Base-by-base conservation (phyloP, 2,329 filamentous ascomycete genomes). In the Didymella arachidicola region DNA sequence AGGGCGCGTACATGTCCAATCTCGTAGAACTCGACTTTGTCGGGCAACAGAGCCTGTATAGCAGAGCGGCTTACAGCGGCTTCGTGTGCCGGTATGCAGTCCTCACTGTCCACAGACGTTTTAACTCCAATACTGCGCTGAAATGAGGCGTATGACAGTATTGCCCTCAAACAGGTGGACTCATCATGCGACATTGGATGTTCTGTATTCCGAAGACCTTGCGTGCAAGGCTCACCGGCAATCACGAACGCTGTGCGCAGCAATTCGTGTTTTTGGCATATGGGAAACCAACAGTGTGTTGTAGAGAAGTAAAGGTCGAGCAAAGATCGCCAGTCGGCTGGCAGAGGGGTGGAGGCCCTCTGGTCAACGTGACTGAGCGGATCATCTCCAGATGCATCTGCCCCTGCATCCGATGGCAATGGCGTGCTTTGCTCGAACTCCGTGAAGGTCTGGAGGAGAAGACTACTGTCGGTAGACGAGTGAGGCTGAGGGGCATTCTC, bases 241-340 rank as follows among this genome's bases (percentile, higher is more conserved):
- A 41, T 19, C 16, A 42, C 26, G 18, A 30, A 50, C 10, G 34
- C 47, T 41, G 25, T 50, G 12, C 47, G 47, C 25, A 50, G 26
- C 16, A 50, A 22, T 22, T 50, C 47, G 16, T 50, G 47, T 34
- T 50, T 50, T n/a, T 50, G 47, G n/a, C 30, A 50, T 5, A 50
- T 50, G 4, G 47, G 47, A 3, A 50, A 27, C 47, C 47, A 50
- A 25, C 47, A 50, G 27, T 50, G 47, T 18, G 47, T 39, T 11
- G 22, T 41, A 12, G 38, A 32, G 27, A 50, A 50, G 25, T 50
- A 50, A 16, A 39, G 16, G 36, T 50, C 47, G 5, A 50, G 34
- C 3, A 39, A 14, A 11, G 16, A 39, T n/a, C 25, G 38, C 47
- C 47, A 50, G 11, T 50, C 8, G 16, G 25, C n/a, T 14, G 47